phyloP scores from a whole-genome alignment of 805 yeast species.

The Tetrapisispora pingtungensis region DNA sequence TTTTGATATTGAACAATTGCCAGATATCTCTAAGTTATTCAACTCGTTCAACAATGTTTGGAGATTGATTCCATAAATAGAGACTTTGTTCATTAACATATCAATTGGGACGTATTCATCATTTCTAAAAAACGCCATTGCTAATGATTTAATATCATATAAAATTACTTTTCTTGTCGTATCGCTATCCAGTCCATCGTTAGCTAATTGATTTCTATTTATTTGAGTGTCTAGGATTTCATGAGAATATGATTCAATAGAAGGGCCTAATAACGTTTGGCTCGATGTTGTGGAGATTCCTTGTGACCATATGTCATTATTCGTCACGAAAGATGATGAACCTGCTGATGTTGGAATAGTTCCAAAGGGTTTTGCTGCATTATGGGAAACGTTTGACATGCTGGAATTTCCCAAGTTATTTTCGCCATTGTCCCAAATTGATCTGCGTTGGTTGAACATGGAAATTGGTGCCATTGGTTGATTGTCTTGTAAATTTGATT shows the following conservation, averaged over 20 bases:
- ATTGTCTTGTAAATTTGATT: not conserved
- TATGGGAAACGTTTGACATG: not conserved
- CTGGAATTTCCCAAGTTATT: not conserved
- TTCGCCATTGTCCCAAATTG: constrained; percentile 20
- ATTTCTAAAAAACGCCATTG: constrained; percentile 6
- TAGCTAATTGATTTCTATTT: constrained; percentile 1
- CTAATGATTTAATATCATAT: not conserved
- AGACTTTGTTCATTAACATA: constrained; percentile 15
- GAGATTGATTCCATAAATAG: constrained; percentile 11
- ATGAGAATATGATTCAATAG: not conserved
- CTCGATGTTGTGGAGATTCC: not conserved
- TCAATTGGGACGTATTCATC: constrained; percentile 17
- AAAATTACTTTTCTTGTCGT: not conserved
- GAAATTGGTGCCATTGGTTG: not conserved
- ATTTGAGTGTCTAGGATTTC: constrained; percentile 9
- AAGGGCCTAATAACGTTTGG: not conserved
- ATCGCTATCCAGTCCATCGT: not conserved
- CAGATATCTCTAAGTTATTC: constrained; percentile 12
- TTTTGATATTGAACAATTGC: constrained; percentile 17
- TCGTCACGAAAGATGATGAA: not conserved
- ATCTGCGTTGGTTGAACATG: constrained; percentile 8
- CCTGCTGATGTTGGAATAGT: not conserved
- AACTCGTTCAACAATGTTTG: constrained; percentile 15
- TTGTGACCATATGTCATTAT: not conserved
- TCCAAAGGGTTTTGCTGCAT: not conserved